Evolutionary conservation across 768 basidiomycete species (phyloP).

Genomic region (Exsudoporus frostii): DNA sequence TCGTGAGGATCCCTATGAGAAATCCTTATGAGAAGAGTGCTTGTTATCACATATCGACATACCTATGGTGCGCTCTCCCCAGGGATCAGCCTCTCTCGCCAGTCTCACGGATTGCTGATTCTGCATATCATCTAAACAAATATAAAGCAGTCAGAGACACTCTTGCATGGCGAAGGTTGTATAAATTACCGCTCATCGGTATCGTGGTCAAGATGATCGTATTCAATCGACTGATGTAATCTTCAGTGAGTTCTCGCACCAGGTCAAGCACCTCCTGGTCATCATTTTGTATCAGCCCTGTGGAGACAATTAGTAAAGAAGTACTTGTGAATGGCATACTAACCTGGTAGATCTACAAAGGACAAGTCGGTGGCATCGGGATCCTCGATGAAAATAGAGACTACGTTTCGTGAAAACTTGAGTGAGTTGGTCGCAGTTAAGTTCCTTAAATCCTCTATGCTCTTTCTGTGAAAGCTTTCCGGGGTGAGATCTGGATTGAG

Average conservation of each 20-base stretch:
- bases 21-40: background rate
- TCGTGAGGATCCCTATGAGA: constrained; percentile 60
- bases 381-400: constrained; percentile 46
- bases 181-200: constrained; percentile 54
- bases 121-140: constrained; percentile 57
- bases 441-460: constrained; percentile 23
- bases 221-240: constrained; percentile 46
- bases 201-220: constrained; percentile 64
- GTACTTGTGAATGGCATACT: background rate
- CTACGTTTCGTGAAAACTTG: constrained; percentile 50
- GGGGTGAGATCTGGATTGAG: constrained; percentile 28
- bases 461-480: constrained; percentile 23
- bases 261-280: constrained; percentile 39
- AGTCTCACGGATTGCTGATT: constrained; percentile 57
- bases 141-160: background rate
- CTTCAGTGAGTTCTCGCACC: constrained; percentile 46
- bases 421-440: constrained; percentile 14
- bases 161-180: background rate
- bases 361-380: constrained; percentile 45
- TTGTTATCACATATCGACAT: background rate
- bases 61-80: constrained; percentile 64
- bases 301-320: constrained; percentile 5
- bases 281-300: constrained; percentile 60
- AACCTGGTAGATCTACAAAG: constrained; percentile 56
- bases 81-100: constrained; percentile 50